Conservation (phyloP, 257 asterid genomes). For the Agastache rugosa region DNA sequence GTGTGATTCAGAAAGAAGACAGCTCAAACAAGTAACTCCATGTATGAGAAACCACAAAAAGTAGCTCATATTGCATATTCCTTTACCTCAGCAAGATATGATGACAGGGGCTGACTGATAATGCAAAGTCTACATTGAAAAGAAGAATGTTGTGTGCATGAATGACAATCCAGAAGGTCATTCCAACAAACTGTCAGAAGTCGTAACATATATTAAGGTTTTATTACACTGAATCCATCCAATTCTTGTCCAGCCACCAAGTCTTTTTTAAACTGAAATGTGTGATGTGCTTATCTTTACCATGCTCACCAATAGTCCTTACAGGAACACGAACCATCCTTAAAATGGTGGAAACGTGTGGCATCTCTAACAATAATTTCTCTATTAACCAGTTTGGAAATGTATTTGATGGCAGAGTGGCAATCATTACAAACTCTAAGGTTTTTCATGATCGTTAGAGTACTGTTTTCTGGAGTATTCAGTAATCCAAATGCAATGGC, state of each 20-base stretch:
- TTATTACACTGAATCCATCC: background rate
- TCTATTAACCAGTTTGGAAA: slow-evolving; percentile 64
- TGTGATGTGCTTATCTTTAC: background rate
- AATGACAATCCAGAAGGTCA: too few relatives aligned
- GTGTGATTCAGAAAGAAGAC: background rate
- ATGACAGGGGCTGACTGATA: background rate
- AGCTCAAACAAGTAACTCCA: background rate
- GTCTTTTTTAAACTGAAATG: background rate
- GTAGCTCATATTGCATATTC: background rate
- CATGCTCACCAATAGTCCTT: slow-evolving; percentile 65
- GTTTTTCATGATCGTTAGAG: slow-evolving; percentile 85
- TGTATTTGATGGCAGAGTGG: slow-evolving; percentile 77
- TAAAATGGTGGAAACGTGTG: slow-evolving; percentile 88
- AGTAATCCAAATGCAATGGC: slow-evolving; percentile 81
- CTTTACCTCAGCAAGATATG: background rate
- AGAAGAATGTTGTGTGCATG: too few relatives aligned
- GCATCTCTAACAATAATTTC: slow-evolving; percentile 80
- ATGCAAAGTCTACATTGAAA: too few relatives aligned
- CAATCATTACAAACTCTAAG: slow-evolving; percentile 92
- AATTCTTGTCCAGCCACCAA: background rate
- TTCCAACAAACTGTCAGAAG: too few relatives aligned
- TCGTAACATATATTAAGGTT: too few relatives aligned
- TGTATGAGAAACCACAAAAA: too few relatives aligned
- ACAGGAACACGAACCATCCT: slow-evolving; percentile 79
- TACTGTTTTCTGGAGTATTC: slow-evolving; percentile 70